These are phyloP conservation scores for Striga hermonthica DNA, from an alignment of 305 asterid genomes.

Conservation along the genomic window DNA sequence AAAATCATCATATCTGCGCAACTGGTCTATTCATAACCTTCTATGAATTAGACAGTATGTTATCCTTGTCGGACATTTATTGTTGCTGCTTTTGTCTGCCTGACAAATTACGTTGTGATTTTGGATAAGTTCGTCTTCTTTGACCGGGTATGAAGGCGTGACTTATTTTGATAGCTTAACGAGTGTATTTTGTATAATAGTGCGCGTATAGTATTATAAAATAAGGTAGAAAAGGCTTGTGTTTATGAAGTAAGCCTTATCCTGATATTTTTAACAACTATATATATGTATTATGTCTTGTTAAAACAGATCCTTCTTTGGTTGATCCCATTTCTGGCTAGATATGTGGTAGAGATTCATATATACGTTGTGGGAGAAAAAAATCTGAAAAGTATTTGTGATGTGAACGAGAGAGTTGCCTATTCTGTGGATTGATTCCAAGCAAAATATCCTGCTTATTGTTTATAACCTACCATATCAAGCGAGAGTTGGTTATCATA, in stretches of 20 bases:
- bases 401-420: not conserved
- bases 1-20: too few relatives aligned
- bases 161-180: not conserved
- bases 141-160: not conserved
- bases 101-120: not conserved
- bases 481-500: not conserved
- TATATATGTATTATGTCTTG: not conserved
- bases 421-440: not conserved
- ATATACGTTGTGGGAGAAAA: not conserved
- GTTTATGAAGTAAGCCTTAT: conserved; percentile 8
- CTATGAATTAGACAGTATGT: too few relatives aligned
- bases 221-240: not conserved
- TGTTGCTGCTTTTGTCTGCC: too few relatives aligned
- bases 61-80: too few relatives aligned
- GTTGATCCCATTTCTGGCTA: not conserved
- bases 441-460: not conserved
- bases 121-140: conserved; percentile 6
- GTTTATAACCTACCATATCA: too few relatives aligned
- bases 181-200: not conserved
- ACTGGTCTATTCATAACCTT: too few relatives aligned
- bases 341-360: not conserved
- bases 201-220: not conserved
- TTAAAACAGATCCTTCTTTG: not conserved
- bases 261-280: not conserved
- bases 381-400: not conserved